Conservation (phyloP, 352 stramenopile species). For the Phytophthora pisi region DNA sequence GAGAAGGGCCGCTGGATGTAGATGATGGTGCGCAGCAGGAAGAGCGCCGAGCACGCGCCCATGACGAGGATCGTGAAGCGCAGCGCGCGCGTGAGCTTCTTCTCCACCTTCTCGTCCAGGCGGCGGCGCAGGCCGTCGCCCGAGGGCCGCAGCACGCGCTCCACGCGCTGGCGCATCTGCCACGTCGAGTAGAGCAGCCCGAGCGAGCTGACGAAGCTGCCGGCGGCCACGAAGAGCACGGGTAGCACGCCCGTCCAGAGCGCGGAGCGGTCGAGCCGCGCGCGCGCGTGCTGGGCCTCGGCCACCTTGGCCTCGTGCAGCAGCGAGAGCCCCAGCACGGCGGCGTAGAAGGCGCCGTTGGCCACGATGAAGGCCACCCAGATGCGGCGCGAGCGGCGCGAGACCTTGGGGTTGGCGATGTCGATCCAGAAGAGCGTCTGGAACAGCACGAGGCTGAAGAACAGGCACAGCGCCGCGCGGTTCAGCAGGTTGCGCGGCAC, state of each 20-base stretch:
- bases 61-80: slow-evolving; percentile 80
- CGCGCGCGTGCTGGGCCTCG: slow-evolving; percentile 16
- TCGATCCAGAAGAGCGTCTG: slow-evolving; percentile 89
- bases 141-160: slow-evolving; percentile 62
- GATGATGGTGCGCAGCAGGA: slow-evolving; percentile 78
- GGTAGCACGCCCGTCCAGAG: slow-evolving; percentile 65
- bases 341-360: slow-evolving; percentile 78
- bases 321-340: slow-evolving; percentile 65
- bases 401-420: slow-evolving; percentile 85
- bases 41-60: slow-evolving; percentile 63
- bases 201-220: slow-evolving; percentile 70
- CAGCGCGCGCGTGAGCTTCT: slow-evolving; percentile 78
- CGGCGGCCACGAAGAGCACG: slow-evolving; percentile 70
- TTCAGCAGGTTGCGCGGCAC: slow-evolving; percentile 66
- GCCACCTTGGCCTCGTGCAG: slow-evolving; percentile 45
- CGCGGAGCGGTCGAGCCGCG: slow-evolving; percentile 21
- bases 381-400: slow-evolving; percentile 70
- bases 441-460: slow-evolving; percentile 88
- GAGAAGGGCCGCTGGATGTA: slow-evolving; percentile 83
- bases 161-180: slow-evolving; percentile 73
- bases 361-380: slow-evolving; percentile 74
- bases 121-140: slow-evolving; percentile 45
- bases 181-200: slow-evolving; percentile 82
- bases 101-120: slow-evolving; percentile 62
- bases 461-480: slow-evolving; percentile 74